A percentile compares a stretch with the other conserved stretches of the same genome.
Evolutionary conservation across 129 eudicot species (phyloP).

Genomic region (Tagetes erecta): DNA sequence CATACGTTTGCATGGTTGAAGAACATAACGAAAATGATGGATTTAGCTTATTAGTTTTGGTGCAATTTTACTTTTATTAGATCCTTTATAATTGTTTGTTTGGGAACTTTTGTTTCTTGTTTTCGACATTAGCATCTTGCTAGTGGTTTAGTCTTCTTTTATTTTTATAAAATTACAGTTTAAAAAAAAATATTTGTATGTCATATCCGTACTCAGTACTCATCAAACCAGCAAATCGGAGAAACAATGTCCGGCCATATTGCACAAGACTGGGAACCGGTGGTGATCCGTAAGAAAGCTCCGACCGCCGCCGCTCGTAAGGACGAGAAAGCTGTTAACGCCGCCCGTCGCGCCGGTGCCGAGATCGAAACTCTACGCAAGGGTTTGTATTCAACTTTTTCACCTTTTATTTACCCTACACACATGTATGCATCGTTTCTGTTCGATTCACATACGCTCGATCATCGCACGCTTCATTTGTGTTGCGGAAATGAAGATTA

Average conservation of each 20-base stretch:
- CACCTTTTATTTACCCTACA: background rate
- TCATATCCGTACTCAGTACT: background rate
- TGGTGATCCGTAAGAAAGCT: constrained; percentile 89
- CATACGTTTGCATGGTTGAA: too few relatives aligned
- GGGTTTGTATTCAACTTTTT: constrained; percentile 36
- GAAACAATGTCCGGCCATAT: constrained; percentile 62
- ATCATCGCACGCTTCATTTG: background rate
- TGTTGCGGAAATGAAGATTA: constrained; percentile 13
- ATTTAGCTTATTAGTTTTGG: too few relatives aligned
- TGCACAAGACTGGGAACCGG: constrained; percentile 91
- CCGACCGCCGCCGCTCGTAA: constrained; percentile 91
- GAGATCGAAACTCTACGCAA: constrained; percentile 83
- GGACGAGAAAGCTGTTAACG: constrained; percentile 96
- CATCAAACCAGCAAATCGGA: constrained; percentile 14
- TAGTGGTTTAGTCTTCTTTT: too few relatives aligned
- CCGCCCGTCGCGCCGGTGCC: constrained; percentile 97
- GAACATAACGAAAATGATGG: too few relatives aligned
- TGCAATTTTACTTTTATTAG: too few relatives aligned
- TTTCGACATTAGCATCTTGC: too few relatives aligned
- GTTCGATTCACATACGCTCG: background rate
- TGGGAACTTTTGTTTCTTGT: too few relatives aligned
- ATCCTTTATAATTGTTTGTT: too few relatives aligned
- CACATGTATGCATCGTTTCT: background rate
- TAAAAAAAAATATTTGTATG: background rate
- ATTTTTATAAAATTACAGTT: too few relatives aligned